These are phyloP conservation scores for Cajanus cajan DNA, from an alignment of 306 rosid genomes.

Conservation along the genomic window DNA sequence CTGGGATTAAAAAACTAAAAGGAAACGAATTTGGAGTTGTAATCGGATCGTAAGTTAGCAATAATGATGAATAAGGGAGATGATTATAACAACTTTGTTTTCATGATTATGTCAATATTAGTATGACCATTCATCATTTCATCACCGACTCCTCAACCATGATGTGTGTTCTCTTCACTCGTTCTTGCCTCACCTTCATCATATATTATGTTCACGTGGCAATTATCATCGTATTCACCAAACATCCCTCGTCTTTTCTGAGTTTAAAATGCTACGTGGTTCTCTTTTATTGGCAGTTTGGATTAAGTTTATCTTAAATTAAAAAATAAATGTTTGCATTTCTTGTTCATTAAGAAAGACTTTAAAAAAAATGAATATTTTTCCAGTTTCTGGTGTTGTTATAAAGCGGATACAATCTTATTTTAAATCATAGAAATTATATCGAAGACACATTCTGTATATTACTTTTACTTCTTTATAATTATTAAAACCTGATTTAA, in stretches of 20 bases:
- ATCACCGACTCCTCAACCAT: conserved; percentile 22
- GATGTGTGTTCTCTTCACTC: conserved; percentile 29
- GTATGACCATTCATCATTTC: neutral
- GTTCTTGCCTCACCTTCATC: conserved; percentile 30
- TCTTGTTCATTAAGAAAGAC: too few relatives aligned
- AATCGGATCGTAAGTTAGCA: conserved; percentile 23
- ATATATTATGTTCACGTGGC: conserved; percentile 41
- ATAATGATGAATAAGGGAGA: neutral
- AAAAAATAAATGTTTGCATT: neutral
- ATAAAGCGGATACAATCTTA: too few relatives aligned
- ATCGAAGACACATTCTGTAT: too few relatives aligned
- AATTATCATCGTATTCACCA: conserved; percentile 23
- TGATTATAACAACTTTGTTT: neutral
- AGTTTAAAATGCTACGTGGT: neutral
- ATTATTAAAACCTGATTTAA: too few relatives aligned
- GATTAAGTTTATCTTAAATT: neutral
- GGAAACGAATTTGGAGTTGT: conserved; percentile 18
- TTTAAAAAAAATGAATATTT: too few relatives aligned
- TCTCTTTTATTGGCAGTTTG: neutral
- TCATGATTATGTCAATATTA: neutral
- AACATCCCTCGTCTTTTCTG: neutral
- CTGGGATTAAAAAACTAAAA: conserved; percentile 14
- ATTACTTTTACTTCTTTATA: too few relatives aligned
- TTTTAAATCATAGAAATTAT: too few relatives aligned
- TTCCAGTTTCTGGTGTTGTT: too few relatives aligned